Evolutionary conservation across 306 rosid genomes (phyloP).

Genomic region (Mimosa pudica): DNA sequence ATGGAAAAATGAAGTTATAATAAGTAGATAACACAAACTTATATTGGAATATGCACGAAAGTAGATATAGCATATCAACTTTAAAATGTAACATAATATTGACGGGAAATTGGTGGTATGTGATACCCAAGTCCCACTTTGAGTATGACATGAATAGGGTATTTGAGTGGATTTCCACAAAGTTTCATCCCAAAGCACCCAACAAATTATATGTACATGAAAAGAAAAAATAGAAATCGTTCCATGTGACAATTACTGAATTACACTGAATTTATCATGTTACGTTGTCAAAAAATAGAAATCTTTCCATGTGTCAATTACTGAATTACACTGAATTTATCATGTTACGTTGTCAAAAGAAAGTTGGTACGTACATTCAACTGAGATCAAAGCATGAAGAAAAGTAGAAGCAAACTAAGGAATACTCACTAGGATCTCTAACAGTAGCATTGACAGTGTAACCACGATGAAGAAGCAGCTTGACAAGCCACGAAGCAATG

Average conservation of each 20-base stretch:
- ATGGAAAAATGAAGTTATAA: no score
- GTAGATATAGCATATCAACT: neutral
- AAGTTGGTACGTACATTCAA: neutral
- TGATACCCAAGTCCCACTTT: no score
- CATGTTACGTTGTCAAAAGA: neutral
- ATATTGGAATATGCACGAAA: neutral
- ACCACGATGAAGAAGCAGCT: slow-evolving; percentile 16
- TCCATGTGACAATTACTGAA: no score
- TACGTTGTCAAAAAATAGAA: neutral
- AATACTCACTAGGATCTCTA: neutral
- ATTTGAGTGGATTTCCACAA: no score
- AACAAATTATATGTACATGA: no score
- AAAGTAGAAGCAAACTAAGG: neutral
- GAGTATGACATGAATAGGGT: no score
- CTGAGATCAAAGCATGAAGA: neutral
- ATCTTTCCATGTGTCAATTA: no score
- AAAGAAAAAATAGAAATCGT: no score
- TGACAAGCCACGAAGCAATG: slow-evolving; percentile 15
- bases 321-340: no score
- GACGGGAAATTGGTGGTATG: no score
- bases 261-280: no score
- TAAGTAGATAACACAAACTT: neutral
- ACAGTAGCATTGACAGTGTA: slow-evolving; percentile 14
- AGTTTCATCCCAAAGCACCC: no score
- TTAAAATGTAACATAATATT: neutral